Base-by-base conservation (phyloP, 371 early-diverging fungal genomes). In the Mortierella sp. region DNA sequence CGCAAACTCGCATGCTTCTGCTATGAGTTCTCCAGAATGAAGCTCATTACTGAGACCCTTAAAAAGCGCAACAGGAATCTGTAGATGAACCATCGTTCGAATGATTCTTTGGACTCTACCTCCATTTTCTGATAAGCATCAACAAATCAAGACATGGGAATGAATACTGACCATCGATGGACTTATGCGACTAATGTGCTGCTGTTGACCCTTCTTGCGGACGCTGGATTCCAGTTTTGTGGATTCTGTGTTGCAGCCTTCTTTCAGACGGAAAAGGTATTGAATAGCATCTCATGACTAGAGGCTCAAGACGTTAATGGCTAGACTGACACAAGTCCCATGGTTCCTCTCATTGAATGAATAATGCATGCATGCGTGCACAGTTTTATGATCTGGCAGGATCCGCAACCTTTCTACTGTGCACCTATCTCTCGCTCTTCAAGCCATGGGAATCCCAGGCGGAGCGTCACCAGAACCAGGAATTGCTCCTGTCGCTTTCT, bases 341-440 rank as follows among this genome's bases (percentile, higher is more conserved):
- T 9, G 9, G 3, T 37, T 23, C 18, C 15, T 26, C 52, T 23
- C 52, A 37, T 37, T 37, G 37, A 37, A 37, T n/a, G n/a, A n/a
- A n/a, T n/a, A n/a, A n/a, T 47, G 26, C n/a, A 15, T 28, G n/a
- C 16, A 3, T 19, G n/a, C n/a, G n/a, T n/a, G n/a, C 11, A 19
- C n/a, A 80, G 81, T 72, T 75, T 21, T 81, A 81, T 37, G 81
- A 81, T 51, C 28, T 81, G 57, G 47, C 53, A 15, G 81, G 75
- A 21, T 75, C 75, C 15, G 47, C 60, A 4, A 63, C 75, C 0
- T 81, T 75, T 44, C n/a, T 81, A 1, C 15, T 62, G 6, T 74
- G 75, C 52, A 75, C 72, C 16, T 67, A 57, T 18, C 3, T 75
- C 16, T 75, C 75, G 0, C 70, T 81, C 6, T 53, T 50, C 71